Base-by-base conservation (phyloP, 2,329 filamentous ascomycete genomes). In the Scytalidium lignicola region DNA sequence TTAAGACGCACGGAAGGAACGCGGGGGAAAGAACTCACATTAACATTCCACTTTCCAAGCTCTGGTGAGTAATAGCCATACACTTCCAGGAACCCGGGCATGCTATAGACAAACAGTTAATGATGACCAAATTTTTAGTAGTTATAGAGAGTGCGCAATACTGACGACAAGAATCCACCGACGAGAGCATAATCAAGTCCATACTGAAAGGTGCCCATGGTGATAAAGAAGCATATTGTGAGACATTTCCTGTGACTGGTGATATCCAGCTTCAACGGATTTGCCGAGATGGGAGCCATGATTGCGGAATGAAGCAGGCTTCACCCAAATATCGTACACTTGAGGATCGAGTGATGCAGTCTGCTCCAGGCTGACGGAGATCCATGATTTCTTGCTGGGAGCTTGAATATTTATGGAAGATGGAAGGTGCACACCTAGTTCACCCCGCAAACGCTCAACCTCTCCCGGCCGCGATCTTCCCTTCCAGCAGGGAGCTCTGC, bases 151-250 rank as follows among this genome's bases (percentile, higher is more conserved):
- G 17, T 22, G 6, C 9, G 10, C 23, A 29, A 37, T 44, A 46
- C 48, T 49, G 3, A 50, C 51, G 73, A 73, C 51, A 75, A 68
- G 12, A 74, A 60, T 1, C 69, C 70, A n/a, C 69, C 71, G 0
- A 77, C 65, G 7, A 70, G 67, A 1, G 70, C 69, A 15, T 69
- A 72, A 58, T 77, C 74, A 13, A 77, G 67, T 7, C 73, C 74
- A 56, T 77, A 78, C 54, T 78, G 73, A 65, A 76, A 74, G 52
- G 73, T 76, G 3, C 73, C 72, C 23, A 73, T 64, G 3, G 73
- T 69, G 7, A 76, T 70, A 13, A 69, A 62, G 43, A 66, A 69
- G 58, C 73, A 75, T 51, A 75, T 71, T 9, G 66, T 40, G 12
- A 76, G 63, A 49, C 73, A 75, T 67, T 71, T 75, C 46, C 66